These are phyloP conservation scores for Adenanthera pavonina DNA, from an alignment of 306 rosid genomes.

Conservation along the genomic window DNA sequence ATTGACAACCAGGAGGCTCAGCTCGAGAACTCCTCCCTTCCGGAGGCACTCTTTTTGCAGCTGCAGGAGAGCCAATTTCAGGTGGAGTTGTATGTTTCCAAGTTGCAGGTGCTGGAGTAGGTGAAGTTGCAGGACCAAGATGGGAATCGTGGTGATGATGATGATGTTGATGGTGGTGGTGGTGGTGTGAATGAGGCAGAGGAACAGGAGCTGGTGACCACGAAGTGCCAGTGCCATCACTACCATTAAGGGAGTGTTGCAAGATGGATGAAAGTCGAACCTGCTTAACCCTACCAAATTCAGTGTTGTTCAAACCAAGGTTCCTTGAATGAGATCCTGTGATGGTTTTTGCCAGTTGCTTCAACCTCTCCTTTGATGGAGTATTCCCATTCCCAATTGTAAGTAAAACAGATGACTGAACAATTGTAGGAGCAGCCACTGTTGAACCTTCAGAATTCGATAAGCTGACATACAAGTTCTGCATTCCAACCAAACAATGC, in stretches of 20 bases:
- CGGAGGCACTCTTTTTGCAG: conserved; percentile 51
- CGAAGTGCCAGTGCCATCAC: conserved; percentile 49
- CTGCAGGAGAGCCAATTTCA: conserved; percentile 52
- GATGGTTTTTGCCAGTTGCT: conserved; percentile 88
- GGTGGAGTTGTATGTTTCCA: conserved; percentile 52
- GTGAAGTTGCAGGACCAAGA: conserved; percentile 66
- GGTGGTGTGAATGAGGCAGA: conserved; percentile 47
- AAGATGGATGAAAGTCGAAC: conserved; percentile 79
- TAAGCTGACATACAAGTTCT: conserved; percentile 72
- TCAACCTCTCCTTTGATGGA: conserved; percentile 66
- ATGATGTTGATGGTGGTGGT: neutral
- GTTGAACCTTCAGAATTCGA: conserved; percentile 83
- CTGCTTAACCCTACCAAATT: conserved; percentile 91
- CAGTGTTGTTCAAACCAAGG: conserved; percentile 89
- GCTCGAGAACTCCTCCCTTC: conserved; percentile 53
- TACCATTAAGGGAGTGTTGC: conserved; percentile 75
- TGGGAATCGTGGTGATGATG: conserved; percentile 55
- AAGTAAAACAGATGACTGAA: conserved; percentile 71
- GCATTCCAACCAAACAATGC: conserved; percentile 52
- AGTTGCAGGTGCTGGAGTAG: conserved; percentile 55
- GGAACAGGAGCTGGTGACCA: conserved; percentile 79
- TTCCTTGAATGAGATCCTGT: conserved; percentile 74
- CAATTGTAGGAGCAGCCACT: conserved; percentile 63
- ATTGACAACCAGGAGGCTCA: conserved; percentile 66
- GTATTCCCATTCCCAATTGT: conserved; percentile 77